These are phyloP conservation scores for Yamadazyma akitaensis DNA, from an alignment of 805 yeast species.

Conservation along the genomic window DNA sequence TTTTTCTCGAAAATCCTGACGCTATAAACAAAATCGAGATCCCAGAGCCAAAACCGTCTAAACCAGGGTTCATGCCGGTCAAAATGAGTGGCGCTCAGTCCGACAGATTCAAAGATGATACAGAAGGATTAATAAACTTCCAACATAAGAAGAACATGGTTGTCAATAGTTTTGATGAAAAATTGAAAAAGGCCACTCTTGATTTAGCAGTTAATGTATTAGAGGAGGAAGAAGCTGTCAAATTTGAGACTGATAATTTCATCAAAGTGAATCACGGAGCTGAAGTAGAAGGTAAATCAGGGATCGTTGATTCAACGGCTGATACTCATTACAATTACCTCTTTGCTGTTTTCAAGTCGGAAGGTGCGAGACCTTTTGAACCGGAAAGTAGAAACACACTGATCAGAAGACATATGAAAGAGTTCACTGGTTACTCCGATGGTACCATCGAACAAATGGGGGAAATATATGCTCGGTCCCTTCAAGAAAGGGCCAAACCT, in stretches of 20 bases:
- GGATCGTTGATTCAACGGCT: no score
- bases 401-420: conserved; percentile 49
- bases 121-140: not conserved
- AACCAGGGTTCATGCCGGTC: not conserved
- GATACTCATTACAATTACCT: conserved; percentile 48
- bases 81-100: not conserved
- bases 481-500: conserved; percentile 1
- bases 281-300: not conserved
- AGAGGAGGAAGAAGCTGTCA: conserved; percentile 79
- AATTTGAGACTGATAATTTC: conserved; percentile 47
- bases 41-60: not conserved
- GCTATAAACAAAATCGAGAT: conserved; percentile 26
- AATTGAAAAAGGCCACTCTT: conserved; percentile 54
- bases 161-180: conserved; percentile 5
- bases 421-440: conserved; percentile 68
- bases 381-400: conserved; percentile 49
- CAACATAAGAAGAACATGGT: conserved; percentile 2
- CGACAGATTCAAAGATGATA: conserved; percentile 5
- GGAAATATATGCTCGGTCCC: not conserved
- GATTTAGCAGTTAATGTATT: conserved; percentile 58
- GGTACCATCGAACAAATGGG: conserved; percentile 93
- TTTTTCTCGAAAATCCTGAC: conserved; percentile 61
- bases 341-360: conserved; percentile 50
- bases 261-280: not conserved
- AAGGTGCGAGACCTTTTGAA: conserved; percentile 42